Evolutionary conservation across 768 basidiomycete species (phyloP), one percentile per base, ranked within the genome.

Genomic region (Leccinum longicurvipes): DNA sequence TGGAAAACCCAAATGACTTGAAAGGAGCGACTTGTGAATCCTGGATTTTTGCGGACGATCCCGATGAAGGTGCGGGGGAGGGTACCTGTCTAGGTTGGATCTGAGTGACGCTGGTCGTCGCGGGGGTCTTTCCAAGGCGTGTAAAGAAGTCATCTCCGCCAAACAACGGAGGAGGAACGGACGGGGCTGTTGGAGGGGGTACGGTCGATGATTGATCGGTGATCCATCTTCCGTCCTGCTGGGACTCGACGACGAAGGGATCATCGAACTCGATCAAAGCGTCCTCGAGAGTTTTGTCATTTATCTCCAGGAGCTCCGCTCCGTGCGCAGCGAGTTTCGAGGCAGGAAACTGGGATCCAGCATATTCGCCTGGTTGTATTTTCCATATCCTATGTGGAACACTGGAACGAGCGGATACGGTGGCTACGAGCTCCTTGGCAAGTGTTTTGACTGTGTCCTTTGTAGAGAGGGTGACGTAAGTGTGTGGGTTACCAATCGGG

Each of bases 171-270:
- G 74, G 74, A 7, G 75, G 75, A 6, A 61, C 71, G 32, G 73
- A 60, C 1, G 51, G 56, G 23, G 60, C 48, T 48, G 60, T 24
- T 27, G 65, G 25, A 51, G 56, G 39, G 1, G 53, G 17, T 15
- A 7, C 29, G 7, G 58, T 19, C n/a, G 54, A 25, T 39, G 51
- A 59, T 57, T 56, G 64, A 46, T 82, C 79, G 3, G 80, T 73
- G 21, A 85, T 64, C 89, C 89, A 93, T 17, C 74, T 74, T 42
- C 77, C 79, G n/a, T 75, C 63, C 32, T 72, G 66, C 63, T 83
- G 81, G 65, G 87, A 81, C 63, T 97, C 93, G n/a, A 93, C 81
- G 1, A 85, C 82, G 70, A 94, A 86, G 1, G 77, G 74, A 64
- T 93, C 91, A 24, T 82, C 85, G 3, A 77, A 74, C 55, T 82